Evolutionary conservation across 257 asterid species (phyloP).

Genomic region (Knoxia roxburghii): DNA sequence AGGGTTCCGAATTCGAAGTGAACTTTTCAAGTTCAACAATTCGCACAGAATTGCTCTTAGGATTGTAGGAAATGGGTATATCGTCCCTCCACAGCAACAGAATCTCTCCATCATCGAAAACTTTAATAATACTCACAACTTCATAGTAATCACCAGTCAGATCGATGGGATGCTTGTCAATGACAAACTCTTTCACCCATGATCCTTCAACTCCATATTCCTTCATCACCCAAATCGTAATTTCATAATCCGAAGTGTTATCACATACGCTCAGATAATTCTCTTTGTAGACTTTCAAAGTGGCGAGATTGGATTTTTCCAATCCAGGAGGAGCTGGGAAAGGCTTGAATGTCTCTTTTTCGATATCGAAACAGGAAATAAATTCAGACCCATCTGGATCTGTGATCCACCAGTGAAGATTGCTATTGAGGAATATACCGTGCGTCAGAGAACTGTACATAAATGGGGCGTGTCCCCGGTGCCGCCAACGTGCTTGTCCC

Average conservation of each 20-base stretch:
- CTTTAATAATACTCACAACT: constrained; percentile 26
- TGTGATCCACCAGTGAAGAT: constrained; percentile 38
- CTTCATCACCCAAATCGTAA: constrained; percentile 52
- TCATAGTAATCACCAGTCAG: constrained; percentile 24
- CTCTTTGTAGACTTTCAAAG: constrained; percentile 29
- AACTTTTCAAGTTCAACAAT: not conserved
- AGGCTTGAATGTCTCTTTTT: constrained; percentile 33
- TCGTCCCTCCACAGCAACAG: constrained; percentile 40
- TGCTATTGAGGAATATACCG: constrained; percentile 28
- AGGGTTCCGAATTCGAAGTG: not conserved
- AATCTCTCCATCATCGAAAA: constrained; percentile 35
- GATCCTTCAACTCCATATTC: constrained; percentile 38
- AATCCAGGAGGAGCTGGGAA: constrained; percentile 27
- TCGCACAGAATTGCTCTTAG: constrained; percentile 6
- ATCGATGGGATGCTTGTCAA: constrained; percentile 22
- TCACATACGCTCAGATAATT: constrained; percentile 36
- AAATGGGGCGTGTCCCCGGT: constrained; percentile 18
- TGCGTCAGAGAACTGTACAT: constrained; percentile 15
- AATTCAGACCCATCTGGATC: constrained; percentile 31
- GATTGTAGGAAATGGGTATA: no score
- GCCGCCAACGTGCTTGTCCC: constrained; percentile 28
- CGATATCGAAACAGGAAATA: constrained; percentile 42
- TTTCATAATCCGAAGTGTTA: constrained; percentile 17
- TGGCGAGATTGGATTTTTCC: constrained; percentile 18
- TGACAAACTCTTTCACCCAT: constrained; percentile 39